Percentiles rank a stretch among this genome's conserved stretches.
These are phyloP conservation scores for Penicillium glabrum DNA, from an alignment of 2,329 filamentous ascomycete genomes.

Conservation along the genomic window DNA sequence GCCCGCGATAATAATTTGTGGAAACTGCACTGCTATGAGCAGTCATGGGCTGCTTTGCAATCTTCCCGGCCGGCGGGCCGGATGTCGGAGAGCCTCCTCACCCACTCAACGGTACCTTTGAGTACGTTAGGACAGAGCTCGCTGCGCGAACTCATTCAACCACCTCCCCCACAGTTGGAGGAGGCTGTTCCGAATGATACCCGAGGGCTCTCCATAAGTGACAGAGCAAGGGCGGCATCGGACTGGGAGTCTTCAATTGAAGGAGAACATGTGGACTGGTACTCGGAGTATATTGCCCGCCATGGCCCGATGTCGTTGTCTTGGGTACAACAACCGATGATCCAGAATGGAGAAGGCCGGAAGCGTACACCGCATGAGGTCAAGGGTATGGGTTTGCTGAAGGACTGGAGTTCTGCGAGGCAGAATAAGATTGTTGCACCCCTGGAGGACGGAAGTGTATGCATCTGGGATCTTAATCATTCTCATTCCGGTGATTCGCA, in stretches of 20 bases:
- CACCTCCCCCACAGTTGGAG: constrained; percentile 10
- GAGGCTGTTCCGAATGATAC: background rate
- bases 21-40: constrained; percentile 71
- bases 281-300: constrained; percentile 83
- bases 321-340: constrained; percentile 69
- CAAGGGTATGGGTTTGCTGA: constrained; percentile 70
- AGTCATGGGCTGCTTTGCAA: constrained; percentile 65
- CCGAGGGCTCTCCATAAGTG: constrained; percentile 22
- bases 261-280: constrained; percentile 75
- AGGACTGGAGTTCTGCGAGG: constrained; percentile 52
- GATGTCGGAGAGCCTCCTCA: constrained; percentile 50
- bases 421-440: constrained; percentile 69
- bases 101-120: constrained; percentile 34
- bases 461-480: constrained; percentile 73
- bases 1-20: constrained; percentile 75
- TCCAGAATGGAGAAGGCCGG: constrained; percentile 35
- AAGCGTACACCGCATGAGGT: constrained; percentile 57
- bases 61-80: constrained; percentile 21
- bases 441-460: constrained; percentile 83
- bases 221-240: constrained; percentile 44
- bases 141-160: constrained; percentile 36
- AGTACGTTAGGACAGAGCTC: constrained; percentile 33
- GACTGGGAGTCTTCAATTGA: constrained; percentile 83
- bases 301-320: constrained; percentile 70
- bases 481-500: constrained; percentile 30